Conservation (phyloP, 129 eudicot species). For the Calendula officinalis region DNA sequence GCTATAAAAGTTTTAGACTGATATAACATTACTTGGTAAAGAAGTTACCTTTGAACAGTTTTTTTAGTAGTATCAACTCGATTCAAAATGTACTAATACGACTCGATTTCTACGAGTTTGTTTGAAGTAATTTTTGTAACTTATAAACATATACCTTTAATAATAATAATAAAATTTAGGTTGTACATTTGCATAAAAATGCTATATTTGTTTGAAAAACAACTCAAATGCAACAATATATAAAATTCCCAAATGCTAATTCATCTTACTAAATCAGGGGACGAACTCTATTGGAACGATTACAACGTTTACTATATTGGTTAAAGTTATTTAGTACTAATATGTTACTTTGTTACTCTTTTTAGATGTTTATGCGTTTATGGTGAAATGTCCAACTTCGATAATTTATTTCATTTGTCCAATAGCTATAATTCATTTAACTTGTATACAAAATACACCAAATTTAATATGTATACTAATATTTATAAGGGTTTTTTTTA, state of each 20-base stretch:
- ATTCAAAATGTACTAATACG: background rate
- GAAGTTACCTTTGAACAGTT: background rate
- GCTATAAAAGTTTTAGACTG: too few species aligned
- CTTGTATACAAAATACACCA: background rate
- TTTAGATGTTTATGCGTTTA: background rate
- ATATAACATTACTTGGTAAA: too few species aligned
- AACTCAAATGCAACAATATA: background rate
- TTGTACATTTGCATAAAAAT: background rate
- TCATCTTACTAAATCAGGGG: background rate
- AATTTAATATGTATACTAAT: background rate
- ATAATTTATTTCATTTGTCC: background rate
- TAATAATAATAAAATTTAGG: background rate
- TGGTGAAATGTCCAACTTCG: background rate
- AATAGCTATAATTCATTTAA: background rate
- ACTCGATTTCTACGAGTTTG: background rate
- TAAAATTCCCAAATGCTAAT: background rate
- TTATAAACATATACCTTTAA: too few species aligned
- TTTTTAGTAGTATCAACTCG: background rate
- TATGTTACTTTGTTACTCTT: background rate
- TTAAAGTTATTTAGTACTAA: slow-evolving; percentile 3
- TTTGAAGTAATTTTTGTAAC: background rate
- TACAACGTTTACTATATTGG: slow-evolving; percentile 7
- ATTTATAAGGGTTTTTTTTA: background rate
- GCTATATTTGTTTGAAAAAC: background rate
- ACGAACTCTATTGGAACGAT: background rate